phyloP scores from a whole-genome alignment of 192 early-diverging fungal species.

The Entomortierella parvispora region DNA sequence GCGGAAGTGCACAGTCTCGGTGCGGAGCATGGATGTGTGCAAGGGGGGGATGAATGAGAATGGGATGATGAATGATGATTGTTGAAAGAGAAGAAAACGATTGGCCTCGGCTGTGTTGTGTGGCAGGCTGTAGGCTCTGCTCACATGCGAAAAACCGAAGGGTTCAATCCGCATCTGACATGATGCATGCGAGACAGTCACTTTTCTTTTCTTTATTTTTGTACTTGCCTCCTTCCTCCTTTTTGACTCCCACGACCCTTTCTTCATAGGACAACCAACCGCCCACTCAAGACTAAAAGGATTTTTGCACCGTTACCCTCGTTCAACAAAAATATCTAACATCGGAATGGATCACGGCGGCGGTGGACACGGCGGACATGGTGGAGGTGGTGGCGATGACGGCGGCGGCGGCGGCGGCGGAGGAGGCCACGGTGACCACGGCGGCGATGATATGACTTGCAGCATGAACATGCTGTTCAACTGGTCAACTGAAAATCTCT shows the following conservation, averaged over 20 bases:
- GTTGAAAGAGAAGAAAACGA: neutral
- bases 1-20: conserved; percentile 54
- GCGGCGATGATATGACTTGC: conserved; percentile 14
- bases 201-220: too few species aligned
- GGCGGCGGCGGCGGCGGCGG: conserved; percentile 17
- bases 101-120: neutral
- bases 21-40: conserved; percentile 27
- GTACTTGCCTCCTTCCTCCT: too few species aligned
- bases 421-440: neutral
- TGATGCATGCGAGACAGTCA: too few species aligned
- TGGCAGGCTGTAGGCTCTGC: too few species aligned
- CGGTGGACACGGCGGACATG: conserved; percentile 61
- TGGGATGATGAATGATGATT: neutral
- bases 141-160: too few species aligned
- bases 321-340: too few species aligned
- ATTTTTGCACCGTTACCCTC: too few species aligned
- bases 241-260: too few species aligned
- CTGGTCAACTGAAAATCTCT: conserved; percentile 79
- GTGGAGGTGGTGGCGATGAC: conserved; percentile 44
- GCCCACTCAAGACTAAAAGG: too few species aligned
- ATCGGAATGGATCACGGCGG: conserved; percentile 26
- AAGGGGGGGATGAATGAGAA: neutral
- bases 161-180: too few species aligned
- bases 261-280: too few species aligned
- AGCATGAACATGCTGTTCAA: conserved; percentile 78